Conservation (phyloP, 345 rosid species). For the Limnanthes douglasii region DNA sequence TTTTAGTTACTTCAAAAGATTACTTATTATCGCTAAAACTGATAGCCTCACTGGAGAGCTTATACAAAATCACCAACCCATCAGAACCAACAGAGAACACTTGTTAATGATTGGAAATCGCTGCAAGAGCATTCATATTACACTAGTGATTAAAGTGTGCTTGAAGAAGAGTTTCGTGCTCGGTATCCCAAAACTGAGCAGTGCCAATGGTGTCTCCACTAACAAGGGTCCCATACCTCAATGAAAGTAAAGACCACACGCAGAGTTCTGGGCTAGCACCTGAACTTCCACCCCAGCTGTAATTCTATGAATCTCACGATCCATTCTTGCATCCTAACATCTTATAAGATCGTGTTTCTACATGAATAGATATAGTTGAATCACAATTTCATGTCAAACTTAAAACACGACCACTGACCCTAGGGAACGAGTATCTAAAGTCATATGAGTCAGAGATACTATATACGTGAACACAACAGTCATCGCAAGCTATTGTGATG, state of each 20-base stretch:
- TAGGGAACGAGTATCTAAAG: constrained; percentile 57
- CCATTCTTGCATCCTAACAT: constrained; percentile 73
- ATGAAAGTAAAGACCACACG: constrained; percentile 74
- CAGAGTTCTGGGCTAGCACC: constrained; percentile 67
- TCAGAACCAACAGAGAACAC: constrained; percentile 94
- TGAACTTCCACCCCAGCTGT: constrained; percentile 78
- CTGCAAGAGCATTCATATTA: constrained; percentile 78
- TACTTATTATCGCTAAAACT: constrained; percentile 19
- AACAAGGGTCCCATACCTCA: constrained; percentile 79
- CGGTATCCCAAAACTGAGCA: constrained; percentile 91
- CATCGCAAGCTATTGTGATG: constrained; percentile 80
- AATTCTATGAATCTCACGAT: constrained; percentile 67
- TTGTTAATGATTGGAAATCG: constrained; percentile 67
- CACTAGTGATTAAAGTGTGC: constrained; percentile 78
- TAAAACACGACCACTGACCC: constrained; percentile 89
- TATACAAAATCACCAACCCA: constrained; percentile 92
- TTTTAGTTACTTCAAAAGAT: constrained; percentile 30
- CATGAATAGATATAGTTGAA: no score
- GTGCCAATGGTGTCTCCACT: constrained; percentile 87
- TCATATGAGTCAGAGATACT: constrained; percentile 34
- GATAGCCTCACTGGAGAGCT: constrained; percentile 31
- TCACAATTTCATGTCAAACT: constrained; percentile 73
- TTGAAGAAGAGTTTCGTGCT: constrained; percentile 75
- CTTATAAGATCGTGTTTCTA: constrained; percentile 48
- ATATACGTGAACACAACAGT: constrained; percentile 72